Conservation (phyloP, 345 rosid genomes). For the Murraya koenigii region DNA sequence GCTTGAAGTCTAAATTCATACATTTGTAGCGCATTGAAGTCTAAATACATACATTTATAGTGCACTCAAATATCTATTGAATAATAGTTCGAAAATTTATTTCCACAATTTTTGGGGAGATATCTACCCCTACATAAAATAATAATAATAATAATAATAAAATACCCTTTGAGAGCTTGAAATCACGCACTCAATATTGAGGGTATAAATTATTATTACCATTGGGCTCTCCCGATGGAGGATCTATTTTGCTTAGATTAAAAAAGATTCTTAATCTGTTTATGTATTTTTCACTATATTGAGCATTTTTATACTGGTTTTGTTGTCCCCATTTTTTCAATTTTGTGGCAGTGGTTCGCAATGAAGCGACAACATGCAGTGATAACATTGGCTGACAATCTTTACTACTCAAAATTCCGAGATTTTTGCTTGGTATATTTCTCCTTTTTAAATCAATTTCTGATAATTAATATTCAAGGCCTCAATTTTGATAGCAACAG, state of each 20-base stretch:
- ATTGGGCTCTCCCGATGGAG: background rate
- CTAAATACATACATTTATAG: too few species aligned
- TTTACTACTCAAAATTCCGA: constrained; percentile 85
- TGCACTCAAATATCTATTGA: too few species aligned
- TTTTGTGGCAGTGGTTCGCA: constrained; percentile 87
- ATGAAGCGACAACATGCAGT: constrained; percentile 95
- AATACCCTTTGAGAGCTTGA: too few species aligned
- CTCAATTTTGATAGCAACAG: background rate
- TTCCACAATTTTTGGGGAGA: too few species aligned
- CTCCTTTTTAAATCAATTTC: background rate
- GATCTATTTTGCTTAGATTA: background rate
- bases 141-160: too few species aligned
- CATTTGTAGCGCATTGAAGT: too few species aligned
- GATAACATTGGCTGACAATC: constrained; percentile 81
- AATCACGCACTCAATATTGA: too few species aligned
- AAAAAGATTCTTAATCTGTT: background rate
- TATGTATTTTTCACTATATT: background rate
- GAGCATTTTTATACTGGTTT: background rate
- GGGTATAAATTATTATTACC: background rate
- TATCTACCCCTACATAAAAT: too few species aligned
- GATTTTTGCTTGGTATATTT: constrained; percentile 75
- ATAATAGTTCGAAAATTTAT: too few species aligned
- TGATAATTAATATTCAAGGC: background rate
- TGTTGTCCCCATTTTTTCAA: background rate
- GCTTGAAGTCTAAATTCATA: too few species aligned